Evolutionary conservation across 306 rosid species (phyloP), one percentile per base, ranked within the genome.

Genomic region (Cucumis cinereus): DNA sequence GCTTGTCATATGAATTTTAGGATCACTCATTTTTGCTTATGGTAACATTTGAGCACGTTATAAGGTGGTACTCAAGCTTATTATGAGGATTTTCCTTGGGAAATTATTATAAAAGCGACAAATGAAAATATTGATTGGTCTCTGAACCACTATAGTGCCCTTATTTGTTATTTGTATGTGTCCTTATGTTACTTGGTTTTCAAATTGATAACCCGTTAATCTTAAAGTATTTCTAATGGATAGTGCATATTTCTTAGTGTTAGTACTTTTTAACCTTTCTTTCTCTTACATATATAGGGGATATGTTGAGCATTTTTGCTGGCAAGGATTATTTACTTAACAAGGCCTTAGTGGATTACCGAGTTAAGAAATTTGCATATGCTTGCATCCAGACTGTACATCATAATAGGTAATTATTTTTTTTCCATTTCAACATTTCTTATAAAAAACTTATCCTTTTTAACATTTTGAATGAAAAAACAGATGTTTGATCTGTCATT

Each of bases 341-440:
- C 9, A 80, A 82, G 77, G 92, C 95, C 80, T 81, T 90, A 79
- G 98, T 87, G 79, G 86, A 90, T 82, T 88, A 78, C 85, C 85
- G 97, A 81, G 86, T 91, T 80, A 91, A 91, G 90, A 83, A 85
- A 71, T 83, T 94, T 81, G 91, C 86, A 64, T 85, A 84, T 81
- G 79, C 83, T 54, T 91, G 95, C 81, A 78, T 91, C 78, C 83
- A 89, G 82, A 96, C 98, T 6, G 56, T 91, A 73, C 88, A 94
- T 82, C 91, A 84, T 72, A 89, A 89, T 77, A 94, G 98, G 98
- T 94, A 85, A 23, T 13, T 76, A 20, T 0, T 77, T 61, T 20
- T 20, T 45, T 74, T 59, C 10, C 59, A 50, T 79, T 64, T 43
- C 23, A 26, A 59, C 28, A 59, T 28, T 59, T 17, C 66, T 59